phyloP scores from a whole-genome alignment of 306 rosid genomes.

The Gillenia trifoliata region DNA sequence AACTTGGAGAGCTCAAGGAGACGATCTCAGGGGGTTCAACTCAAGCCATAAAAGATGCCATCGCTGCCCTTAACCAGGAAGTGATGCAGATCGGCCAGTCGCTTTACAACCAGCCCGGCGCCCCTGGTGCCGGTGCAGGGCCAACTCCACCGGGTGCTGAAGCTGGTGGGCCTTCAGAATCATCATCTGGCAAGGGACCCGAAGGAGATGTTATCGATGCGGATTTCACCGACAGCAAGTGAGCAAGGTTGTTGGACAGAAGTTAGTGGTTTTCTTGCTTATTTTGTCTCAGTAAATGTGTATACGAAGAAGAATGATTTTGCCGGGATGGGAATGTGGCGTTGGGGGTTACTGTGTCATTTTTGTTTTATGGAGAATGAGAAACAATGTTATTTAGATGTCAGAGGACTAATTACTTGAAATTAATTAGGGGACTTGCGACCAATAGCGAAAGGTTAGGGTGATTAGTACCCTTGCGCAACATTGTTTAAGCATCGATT shows the following conservation, averaged over 20 bases:
- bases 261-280: not conserved
- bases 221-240: slow-evolving; percentile 55
- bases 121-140: not conserved
- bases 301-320: slow-evolving; percentile 18
- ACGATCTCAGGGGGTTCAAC: slow-evolving; percentile 74
- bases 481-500: not conserved
- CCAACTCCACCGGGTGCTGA: slow-evolving; percentile 13
- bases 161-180: slow-evolving; percentile 46
- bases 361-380: not conserved
- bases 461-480: not conserved
- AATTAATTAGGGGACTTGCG: not conserved
- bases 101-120: slow-evolving; percentile 45
- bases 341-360: not conserved
- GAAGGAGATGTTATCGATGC: slow-evolving; percentile 55
- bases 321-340: not conserved
- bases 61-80: slow-evolving; percentile 92
- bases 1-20: slow-evolving; percentile 76
- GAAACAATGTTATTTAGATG: not conserved
- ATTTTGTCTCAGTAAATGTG: not conserved
- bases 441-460: not conserved
- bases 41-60: slow-evolving; percentile 75
- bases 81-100: slow-evolving; percentile 74
- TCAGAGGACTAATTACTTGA: not conserved
- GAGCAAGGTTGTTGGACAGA: slow-evolving; percentile 17
- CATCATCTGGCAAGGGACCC: slow-evolving; percentile 45